Evolutionary conservation across 768 basidiomycete genomes (phyloP), one percentile per base, ranked within the genome.

Genomic region (Leccinum incarnatum): DNA sequence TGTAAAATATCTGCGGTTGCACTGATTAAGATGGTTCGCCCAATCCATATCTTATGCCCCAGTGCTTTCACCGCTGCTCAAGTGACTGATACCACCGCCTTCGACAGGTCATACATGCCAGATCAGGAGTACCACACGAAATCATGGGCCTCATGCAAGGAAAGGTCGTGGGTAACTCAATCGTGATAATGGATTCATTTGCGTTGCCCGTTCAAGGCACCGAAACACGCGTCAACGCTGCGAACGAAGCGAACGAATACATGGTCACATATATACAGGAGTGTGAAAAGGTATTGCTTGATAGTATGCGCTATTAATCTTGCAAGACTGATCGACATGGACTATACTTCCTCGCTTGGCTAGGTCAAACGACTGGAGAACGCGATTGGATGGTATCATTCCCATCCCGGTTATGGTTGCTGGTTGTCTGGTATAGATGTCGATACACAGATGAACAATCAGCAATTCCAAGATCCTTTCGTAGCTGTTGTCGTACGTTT

Each of bases 71-170:
- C 23, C 12, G 32, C 2, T 27, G 21, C n/a, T 32, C 17, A 15
- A 21, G 37, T 45, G 23, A 30, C 54, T 54, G 17, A 58, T 19
- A 7, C 10, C n/a, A 3, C 15, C 17, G 8, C 36, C 17, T 21
- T 34, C 10, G 17, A 75, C 75, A 98, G 96, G 90, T 98, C 62
- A 98, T 98, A 72, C 96, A 98, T 72, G 96, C 96, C 32, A 87
- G 96, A 53, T 98, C 96, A 2, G 96, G 96, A 59, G 96, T 97
- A 5, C 89, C 91, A 58, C 93, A 98, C 77, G 96, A 99, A 76
- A 97, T 99, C 70, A 99, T 99, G 96, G 96, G 96, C 10, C 83
- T 98, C 32, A 97, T 99, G 95, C 95, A 97, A 74, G 95, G 95
- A 57, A 96, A 97, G 75, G 88, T 97, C 37, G 77, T 91, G 9